phyloP scores from a whole-genome alignment of 495 filamentous ascomycete genomes.

The Trichoderma orchidacearum region DNA sequence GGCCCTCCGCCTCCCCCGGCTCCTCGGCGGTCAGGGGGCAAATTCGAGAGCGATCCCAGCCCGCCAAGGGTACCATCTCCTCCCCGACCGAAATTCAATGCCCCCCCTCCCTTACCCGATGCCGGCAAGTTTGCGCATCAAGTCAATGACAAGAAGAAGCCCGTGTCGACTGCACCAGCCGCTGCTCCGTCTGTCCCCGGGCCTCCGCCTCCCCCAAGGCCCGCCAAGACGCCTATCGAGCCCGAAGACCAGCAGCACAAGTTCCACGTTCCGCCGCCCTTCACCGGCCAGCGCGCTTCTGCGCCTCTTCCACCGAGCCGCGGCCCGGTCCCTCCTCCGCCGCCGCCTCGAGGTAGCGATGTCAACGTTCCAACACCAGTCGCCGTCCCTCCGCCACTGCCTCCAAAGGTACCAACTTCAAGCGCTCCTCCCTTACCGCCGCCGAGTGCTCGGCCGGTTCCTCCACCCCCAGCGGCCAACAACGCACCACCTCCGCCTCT shows the following conservation, averaged over 20 bases:
- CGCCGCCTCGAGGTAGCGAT: constrained; percentile 40
- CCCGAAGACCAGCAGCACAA: constrained; percentile 46
- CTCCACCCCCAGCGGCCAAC: constrained; percentile 23
- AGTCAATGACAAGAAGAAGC: not conserved
- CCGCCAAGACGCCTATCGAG: constrained; percentile 65
- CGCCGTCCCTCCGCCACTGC: constrained; percentile 45
- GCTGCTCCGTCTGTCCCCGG: constrained; percentile 40
- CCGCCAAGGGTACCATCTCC: constrained; percentile 38
- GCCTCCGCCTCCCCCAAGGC: constrained; percentile 74
- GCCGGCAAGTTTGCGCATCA: constrained; percentile 63
- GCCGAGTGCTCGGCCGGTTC: constrained; percentile 22
- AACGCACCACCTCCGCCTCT: constrained; percentile 36
- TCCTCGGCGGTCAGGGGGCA: constrained; percentile 43
- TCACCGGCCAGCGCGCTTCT: constrained; percentile 51
- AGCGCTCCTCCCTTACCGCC: constrained; percentile 48
- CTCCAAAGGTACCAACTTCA: constrained; percentile 53
- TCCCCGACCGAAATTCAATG: constrained; percentile 53
- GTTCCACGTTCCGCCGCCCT: constrained; percentile 74
- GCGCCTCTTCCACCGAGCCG: constrained; percentile 69
- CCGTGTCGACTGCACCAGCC: constrained; percentile 36
- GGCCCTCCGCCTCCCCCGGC: constrained; percentile 60
- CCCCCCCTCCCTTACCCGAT: constrained; percentile 73
- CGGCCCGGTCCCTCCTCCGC: constrained; percentile 49
- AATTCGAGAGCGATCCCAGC: constrained; percentile 33
- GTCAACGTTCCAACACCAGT: constrained; percentile 11